Percentiles rank a stretch among this genome's conserved stretches.
phyloP scores from a whole-genome alignment of 2,329 filamentous ascomycete species.

The Pseudogymnoascus sp. region DNA sequence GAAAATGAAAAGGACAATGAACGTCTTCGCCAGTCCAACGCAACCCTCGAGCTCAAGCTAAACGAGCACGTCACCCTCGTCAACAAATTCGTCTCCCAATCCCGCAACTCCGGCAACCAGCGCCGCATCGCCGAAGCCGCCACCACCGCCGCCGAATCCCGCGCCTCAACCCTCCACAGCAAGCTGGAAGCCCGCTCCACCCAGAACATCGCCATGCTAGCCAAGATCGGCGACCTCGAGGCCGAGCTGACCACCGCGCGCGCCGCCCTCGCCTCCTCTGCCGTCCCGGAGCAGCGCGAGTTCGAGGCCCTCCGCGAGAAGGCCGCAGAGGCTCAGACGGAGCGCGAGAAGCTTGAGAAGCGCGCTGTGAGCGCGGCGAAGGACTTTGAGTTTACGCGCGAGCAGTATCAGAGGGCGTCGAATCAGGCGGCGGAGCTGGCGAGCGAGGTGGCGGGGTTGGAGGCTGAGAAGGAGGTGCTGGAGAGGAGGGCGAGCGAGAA shows the following conservation, averaged over 20 bases:
- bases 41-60: constrained; percentile 37
- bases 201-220: constrained; percentile 21
- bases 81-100: constrained; percentile 37
- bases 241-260: constrained; percentile 23
- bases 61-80: constrained; percentile 38
- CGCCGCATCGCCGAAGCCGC: constrained; percentile 39
- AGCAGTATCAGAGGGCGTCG: constrained; percentile 24
- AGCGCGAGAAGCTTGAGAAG: constrained; percentile 20
- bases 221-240: constrained; percentile 17
- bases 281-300: constrained; percentile 32
- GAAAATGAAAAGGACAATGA: constrained; percentile 25
- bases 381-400: constrained; percentile 24
- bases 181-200: constrained; percentile 17
- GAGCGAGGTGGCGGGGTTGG: constrained; percentile 16
- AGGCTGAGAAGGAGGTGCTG: constrained; percentile 15
- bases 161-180: constrained; percentile 15
- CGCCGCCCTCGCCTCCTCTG: constrained; percentile 21
- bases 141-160: constrained; percentile 18
- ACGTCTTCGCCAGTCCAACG: constrained; percentile 35
- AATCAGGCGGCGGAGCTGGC: constrained; percentile 16
- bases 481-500: constrained; percentile 20
- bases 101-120: constrained; percentile 43
- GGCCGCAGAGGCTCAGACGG: constrained; percentile 9
- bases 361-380: constrained; percentile 14
- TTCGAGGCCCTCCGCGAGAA: constrained; percentile 28